Percentiles rank a stretch among this genome's conserved stretches.
Conservation (phyloP, 1,284 basidiomycete species). For the Bondarzewia mesenterica region DNA sequence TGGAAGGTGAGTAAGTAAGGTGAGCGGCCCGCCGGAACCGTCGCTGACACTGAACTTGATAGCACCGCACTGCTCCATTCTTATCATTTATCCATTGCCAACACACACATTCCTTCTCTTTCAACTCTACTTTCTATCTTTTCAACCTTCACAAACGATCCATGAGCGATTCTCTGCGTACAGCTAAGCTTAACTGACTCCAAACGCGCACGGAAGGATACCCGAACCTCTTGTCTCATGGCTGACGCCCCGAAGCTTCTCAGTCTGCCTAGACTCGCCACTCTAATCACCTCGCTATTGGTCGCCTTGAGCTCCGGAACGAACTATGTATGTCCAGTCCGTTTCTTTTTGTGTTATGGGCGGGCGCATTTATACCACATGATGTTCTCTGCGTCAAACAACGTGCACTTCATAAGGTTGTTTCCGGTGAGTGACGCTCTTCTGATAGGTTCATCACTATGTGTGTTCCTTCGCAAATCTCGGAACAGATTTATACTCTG, state of each 20-base stretch:
- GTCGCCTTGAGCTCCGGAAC: slow-evolving; percentile 60
- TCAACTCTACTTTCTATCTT: neutral
- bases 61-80: neutral
- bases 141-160: neutral
- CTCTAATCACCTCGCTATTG: slow-evolving; percentile 33
- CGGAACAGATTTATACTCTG: too few species aligned
- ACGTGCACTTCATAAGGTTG: slow-evolving; percentile 27
- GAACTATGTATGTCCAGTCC: slow-evolving; percentile 54
- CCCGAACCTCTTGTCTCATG: neutral
- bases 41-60: neutral
- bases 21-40: too few species aligned
- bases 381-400: neutral
- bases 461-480: too few species aligned
- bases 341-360: neutral
- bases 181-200: too few species aligned
- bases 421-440: slow-evolving; percentile 41
- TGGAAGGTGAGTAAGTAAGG: neutral
- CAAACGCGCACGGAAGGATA: neutral
- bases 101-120: neutral
- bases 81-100: neutral
- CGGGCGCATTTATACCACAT: slow-evolving; percentile 8
- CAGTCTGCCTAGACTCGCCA: slow-evolving; percentile 6
- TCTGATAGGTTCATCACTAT: too few species aligned
- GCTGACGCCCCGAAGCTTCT: neutral
- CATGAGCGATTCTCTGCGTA: too few species aligned